These are phyloP conservation scores for Porogramme epimiltina DNA, from an alignment of 1,284 basidiomycete genomes.

Conservation along the genomic window DNA sequence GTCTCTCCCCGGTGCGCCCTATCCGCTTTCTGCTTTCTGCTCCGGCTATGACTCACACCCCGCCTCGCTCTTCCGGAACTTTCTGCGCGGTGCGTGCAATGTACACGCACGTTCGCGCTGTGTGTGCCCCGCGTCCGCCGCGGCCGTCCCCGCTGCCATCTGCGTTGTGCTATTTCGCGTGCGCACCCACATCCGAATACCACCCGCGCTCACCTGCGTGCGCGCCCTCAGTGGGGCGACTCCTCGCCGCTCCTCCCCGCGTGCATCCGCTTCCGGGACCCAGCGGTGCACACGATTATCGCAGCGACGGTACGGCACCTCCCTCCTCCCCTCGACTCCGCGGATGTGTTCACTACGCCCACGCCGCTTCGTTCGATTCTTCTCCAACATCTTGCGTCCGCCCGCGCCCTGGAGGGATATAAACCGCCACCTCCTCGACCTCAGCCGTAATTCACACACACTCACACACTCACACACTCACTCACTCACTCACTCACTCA, in stretches of 20 bases:
- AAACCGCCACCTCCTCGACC: too few species aligned
- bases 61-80: not conserved
- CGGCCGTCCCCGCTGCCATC: too few species aligned
- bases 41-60: slow-evolving; percentile 4
- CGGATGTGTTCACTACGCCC: slow-evolving; percentile 7
- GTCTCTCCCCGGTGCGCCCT: slow-evolving; percentile 57
- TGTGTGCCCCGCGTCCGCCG: too few species aligned
- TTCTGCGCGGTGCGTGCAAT: too few species aligned
- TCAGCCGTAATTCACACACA: too few species aligned
- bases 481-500: too few species aligned
- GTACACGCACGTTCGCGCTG: too few species aligned
- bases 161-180: too few species aligned
- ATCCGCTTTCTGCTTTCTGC: not conserved
- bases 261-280: slow-evolving; percentile 64
- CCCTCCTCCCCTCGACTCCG: not conserved
- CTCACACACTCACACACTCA: too few species aligned
- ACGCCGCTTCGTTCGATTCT: not conserved
- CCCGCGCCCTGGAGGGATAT: too few species aligned
- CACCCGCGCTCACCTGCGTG: too few species aligned
- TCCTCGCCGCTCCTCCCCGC: slow-evolving; percentile 65
- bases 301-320: slow-evolving; percentile 52
- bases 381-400: not conserved
- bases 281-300: slow-evolving; percentile 61
- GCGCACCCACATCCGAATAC: not conserved
- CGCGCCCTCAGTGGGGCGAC: slow-evolving; percentile 61